Percentiles rank a stretch among this genome's conserved stretches.
These are phyloP conservation scores for Thermochaetoides dissita DNA, from an alignment of 2,329 filamentous ascomycete genomes.

Conservation along the genomic window DNA sequence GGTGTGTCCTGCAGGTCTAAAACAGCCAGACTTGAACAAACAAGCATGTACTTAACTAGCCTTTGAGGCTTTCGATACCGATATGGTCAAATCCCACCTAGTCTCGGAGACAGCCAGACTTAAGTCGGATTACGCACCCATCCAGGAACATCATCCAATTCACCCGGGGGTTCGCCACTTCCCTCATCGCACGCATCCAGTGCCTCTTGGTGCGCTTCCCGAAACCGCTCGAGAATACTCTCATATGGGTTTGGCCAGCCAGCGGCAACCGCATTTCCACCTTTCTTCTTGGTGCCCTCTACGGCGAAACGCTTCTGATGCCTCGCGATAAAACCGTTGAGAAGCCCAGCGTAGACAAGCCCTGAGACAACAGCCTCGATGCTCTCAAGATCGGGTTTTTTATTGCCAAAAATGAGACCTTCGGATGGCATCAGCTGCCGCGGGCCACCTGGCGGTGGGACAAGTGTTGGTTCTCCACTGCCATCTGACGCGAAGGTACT, in stretches of 20 bases:
- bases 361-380: constrained; percentile 67
- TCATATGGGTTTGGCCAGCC: constrained; percentile 67
- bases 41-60: too few relatives aligned
- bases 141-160: constrained; percentile 18
- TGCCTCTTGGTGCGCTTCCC: constrained; percentile 47
- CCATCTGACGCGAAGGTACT: constrained; percentile 7
- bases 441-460: constrained; percentile 32
- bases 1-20: too few relatives aligned
- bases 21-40: too few relatives aligned
- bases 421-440: constrained; percentile 40
- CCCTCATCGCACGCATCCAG: constrained; percentile 51
- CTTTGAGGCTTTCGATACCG: too few relatives aligned
- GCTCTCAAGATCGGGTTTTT: constrained; percentile 43
- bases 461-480: constrained; percentile 26
- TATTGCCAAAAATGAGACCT: constrained; percentile 51
- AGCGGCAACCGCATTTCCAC: constrained; percentile 44
- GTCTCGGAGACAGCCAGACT: not conserved
- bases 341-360: constrained; percentile 64
- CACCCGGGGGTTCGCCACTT: constrained; percentile 14
- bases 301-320: constrained; percentile 66
- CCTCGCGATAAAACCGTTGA: constrained; percentile 76
- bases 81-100: not conserved
- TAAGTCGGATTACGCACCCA: constrained; percentile 18
- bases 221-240: constrained; percentile 48
- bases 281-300: constrained; percentile 56